phyloP scores from a whole-genome alignment of 805 yeast species.

The Danielia oregonensis region DNA sequence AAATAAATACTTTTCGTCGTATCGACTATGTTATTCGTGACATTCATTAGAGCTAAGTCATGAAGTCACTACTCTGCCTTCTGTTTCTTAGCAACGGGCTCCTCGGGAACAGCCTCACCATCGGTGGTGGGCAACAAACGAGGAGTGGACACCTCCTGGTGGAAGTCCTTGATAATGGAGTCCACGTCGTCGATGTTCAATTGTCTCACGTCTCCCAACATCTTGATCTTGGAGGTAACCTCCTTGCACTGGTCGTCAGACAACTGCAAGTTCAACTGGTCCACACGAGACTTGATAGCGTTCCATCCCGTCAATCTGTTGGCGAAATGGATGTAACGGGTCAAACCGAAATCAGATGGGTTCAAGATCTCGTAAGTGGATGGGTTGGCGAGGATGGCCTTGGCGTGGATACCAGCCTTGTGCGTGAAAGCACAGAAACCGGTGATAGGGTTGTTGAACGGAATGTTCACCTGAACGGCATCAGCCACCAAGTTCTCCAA shows the following conservation, averaged over 20 bases:
- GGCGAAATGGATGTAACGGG: constrained; percentile 60
- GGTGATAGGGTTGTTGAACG: constrained; percentile 60
- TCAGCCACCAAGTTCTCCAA: constrained; percentile 58
- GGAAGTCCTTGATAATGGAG: constrained; percentile 54
- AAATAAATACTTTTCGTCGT: too few species aligned
- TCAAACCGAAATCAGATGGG: constrained; percentile 56
- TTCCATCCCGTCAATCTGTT: constrained; percentile 63
- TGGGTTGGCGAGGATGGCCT: constrained; percentile 60
- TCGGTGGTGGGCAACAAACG: constrained; percentile 19
- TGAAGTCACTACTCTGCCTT: constrained; percentile 28
- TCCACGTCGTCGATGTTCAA: constrained; percentile 60
- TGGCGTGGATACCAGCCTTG: constrained; percentile 63
- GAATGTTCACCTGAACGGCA: constrained; percentile 55
- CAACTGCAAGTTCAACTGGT: constrained; percentile 53
- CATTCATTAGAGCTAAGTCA: too few species aligned
- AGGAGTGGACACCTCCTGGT: constrained; percentile 40
- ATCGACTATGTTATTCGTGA: too few species aligned
- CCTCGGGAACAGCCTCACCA: constrained; percentile 19
- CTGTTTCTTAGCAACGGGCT: constrained; percentile 39
- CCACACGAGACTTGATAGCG: constrained; percentile 59
- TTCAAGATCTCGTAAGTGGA: constrained; percentile 59
- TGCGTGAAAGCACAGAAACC: constrained; percentile 65
- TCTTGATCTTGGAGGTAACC: constrained; percentile 51
- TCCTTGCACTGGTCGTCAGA: constrained; percentile 56
- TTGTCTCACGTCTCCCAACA: constrained; percentile 58